phyloP scores from a whole-genome alignment of 2,329 filamentous ascomycete species.

The Phyllosticta citriasiana region DNA sequence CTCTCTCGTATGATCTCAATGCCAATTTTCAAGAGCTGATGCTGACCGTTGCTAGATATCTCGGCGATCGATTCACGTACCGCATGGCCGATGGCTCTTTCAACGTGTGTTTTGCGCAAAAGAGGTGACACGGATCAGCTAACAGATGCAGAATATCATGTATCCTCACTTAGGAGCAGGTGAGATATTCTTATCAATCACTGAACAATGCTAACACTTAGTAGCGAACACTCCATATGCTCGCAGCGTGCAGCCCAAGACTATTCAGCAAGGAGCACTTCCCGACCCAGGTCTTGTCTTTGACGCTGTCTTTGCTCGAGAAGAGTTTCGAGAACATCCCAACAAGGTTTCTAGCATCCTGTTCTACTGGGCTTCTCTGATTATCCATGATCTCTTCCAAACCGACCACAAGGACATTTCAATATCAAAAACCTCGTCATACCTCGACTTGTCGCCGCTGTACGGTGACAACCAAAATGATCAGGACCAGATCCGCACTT shows the following conservation, averaged over 20 bases:
- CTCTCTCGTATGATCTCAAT: slow-evolving; percentile 10
- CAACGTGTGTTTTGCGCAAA: slow-evolving; percentile 18
- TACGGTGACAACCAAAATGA: slow-evolving; percentile 59
- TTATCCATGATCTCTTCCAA: slow-evolving; percentile 51
- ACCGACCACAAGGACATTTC: slow-evolving; percentile 52
- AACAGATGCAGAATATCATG: slow-evolving; percentile 44
- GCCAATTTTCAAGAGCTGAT: background rate
- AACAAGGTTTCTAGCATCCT: slow-evolving; percentile 62
- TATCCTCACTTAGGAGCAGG: slow-evolving; percentile 36
- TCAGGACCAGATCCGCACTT: slow-evolving; percentile 54
- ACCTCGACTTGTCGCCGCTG: slow-evolving; percentile 61
- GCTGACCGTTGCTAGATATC: slow-evolving; percentile 21
- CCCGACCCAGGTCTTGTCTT: slow-evolving; percentile 56
- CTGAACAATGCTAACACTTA: slow-evolving; percentile 31
- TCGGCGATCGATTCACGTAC: slow-evolving; percentile 28
- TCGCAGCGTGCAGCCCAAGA: slow-evolving; percentile 48
- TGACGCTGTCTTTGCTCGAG: slow-evolving; percentile 52
- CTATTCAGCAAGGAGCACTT: slow-evolving; percentile 43
- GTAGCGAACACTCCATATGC: slow-evolving; percentile 54
- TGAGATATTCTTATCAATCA: background rate
- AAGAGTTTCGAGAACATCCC: slow-evolving; percentile 50
- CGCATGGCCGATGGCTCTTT: slow-evolving; percentile 32
- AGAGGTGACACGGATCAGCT: slow-evolving; percentile 23
- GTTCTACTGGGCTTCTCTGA: slow-evolving; percentile 60
- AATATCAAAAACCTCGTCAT: slow-evolving; percentile 59